Conservation (phyloP, 257 asterid species). For the Cynanchum wilfordii region DNA sequence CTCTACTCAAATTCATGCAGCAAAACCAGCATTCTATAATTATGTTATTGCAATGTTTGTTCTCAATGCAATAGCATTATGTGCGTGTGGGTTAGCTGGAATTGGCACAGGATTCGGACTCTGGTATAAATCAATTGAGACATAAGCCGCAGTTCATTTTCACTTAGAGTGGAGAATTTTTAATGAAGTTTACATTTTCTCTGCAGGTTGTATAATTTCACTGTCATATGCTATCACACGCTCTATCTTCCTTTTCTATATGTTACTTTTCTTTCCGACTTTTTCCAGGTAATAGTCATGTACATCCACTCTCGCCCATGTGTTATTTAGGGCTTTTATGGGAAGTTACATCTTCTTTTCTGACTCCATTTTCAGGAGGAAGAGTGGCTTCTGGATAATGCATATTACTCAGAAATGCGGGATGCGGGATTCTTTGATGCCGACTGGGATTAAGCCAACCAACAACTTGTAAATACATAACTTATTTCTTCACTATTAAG, state of each 20-base stretch:
- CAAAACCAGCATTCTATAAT: conserved; percentile 85
- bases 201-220: conserved; percentile 64
- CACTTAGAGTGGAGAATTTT: neutral
- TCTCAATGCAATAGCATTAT: conserved; percentile 38
- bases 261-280: conserved; percentile 62
- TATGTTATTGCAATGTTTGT: conserved; percentile 72
- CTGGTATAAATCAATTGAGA: conserved; percentile 35
- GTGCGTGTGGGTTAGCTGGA: conserved; percentile 67
- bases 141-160: neutral
- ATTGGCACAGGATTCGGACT: conserved; percentile 62
- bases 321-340: neutral
- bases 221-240: conserved; percentile 55
- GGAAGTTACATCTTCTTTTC: neutral
- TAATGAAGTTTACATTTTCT: neutral
- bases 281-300: conserved; percentile 61
- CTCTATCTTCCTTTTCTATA: conserved; percentile 74
- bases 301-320: neutral
- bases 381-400: conserved; percentile 86
- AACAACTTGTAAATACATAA: neutral
- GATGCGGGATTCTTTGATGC: conserved; percentile 88
- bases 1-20: conserved; percentile 31
- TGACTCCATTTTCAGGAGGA: conserved; percentile 52
- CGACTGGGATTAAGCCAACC: conserved; percentile 56
- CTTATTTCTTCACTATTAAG: neutral
- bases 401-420: conserved; percentile 86